Evolutionary conservation across 129 eudicot species (phyloP), one percentile per base, ranked within the genome.

Genomic region (Saposhnikovia divaricata): DNA sequence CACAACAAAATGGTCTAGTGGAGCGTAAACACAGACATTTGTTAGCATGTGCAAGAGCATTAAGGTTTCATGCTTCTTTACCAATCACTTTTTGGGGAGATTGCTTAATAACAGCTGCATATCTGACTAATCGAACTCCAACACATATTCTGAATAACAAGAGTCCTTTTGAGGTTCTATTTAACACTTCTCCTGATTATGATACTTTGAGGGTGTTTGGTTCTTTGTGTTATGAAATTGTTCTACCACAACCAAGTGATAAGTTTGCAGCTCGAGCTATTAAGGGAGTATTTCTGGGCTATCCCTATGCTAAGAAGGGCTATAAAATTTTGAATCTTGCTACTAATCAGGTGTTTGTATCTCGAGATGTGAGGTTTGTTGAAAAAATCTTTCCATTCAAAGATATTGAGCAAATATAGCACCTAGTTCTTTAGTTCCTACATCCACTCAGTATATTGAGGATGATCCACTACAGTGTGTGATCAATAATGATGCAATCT

Each of bases 101-200:
- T 2, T 16, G 8, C 2, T 0, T 51, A 0, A 23, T 16, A 1
- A 5, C 23, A 11, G 59, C 59, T 1, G 21, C 5, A 0, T 16
- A 51, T 4, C 5, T 51, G 7, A 51, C 18, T 3, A 51, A 51
- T 5, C 1, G 23, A 51, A 51, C 59, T 0, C 59, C 59, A 0
- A 0, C 15, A 0, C 3, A 7, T 4, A 5, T 51, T 0, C 3
- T 18, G 0, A 1, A 1, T 16, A 2, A 5, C 4, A 15, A 15
- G 2, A 15, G 23, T 4, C 59, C 59, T 0, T 51, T 3, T 51
- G n/a, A 51, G 4, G 5, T 18, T 0, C 0, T 51, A 3, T 51
- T 51, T 51, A 0, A 51, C 0, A 2, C 0, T 0, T 0, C 1
- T 4, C 59, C 59, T 16, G 6, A 16, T 4, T 51, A 51, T 5